Evolutionary conservation across 129 eudicot genomes (phyloP).

Genomic region (sunflower (Helianthus annuus)): DNA sequence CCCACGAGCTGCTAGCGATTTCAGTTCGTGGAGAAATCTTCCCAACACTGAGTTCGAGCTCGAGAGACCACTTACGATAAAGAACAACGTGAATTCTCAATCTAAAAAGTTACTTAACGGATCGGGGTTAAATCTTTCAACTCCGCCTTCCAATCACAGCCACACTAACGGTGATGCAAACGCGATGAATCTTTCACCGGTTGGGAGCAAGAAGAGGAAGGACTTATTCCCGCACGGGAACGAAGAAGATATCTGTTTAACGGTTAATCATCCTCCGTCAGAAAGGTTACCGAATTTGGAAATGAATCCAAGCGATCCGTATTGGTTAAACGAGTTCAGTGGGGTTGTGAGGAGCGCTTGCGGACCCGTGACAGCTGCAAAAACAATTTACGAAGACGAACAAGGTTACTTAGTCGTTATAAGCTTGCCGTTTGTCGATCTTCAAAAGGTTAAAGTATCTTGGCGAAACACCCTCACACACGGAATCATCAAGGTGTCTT

Average conservation of each 20-base stretch:
- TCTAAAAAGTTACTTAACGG: constrained; percentile 72
- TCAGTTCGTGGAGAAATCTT: constrained; percentile 76
- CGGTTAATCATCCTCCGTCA: constrained; percentile 47
- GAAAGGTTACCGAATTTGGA: constrained; percentile 54
- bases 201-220: constrained; percentile 63
- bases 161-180: constrained; percentile 59
- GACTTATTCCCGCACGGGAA: constrained; percentile 59
- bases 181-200: constrained; percentile 61
- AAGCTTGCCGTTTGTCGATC: constrained; percentile 89
- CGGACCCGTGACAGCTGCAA: constrained; percentile 93
- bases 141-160: constrained; percentile 54
- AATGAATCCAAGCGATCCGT: constrained; percentile 62
- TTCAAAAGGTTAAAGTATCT: constrained; percentile 77
- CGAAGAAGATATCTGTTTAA: constrained; percentile 57
- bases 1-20: constrained; percentile 75
- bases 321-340: constrained; percentile 63
- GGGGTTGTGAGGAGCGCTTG: constrained; percentile 69
- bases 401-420: constrained; percentile 66
- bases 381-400: constrained; percentile 81
- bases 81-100: constrained; percentile 40
- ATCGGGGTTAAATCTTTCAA: constrained; percentile 65
- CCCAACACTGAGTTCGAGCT: constrained; percentile 78
- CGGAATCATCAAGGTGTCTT: constrained; percentile 82
- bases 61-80: constrained; percentile 48
- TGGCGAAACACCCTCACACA: constrained; percentile 87